Conservation (phyloP, 176 grass and related monocot genomes). For the Alopecurus myosuroides region DNA sequence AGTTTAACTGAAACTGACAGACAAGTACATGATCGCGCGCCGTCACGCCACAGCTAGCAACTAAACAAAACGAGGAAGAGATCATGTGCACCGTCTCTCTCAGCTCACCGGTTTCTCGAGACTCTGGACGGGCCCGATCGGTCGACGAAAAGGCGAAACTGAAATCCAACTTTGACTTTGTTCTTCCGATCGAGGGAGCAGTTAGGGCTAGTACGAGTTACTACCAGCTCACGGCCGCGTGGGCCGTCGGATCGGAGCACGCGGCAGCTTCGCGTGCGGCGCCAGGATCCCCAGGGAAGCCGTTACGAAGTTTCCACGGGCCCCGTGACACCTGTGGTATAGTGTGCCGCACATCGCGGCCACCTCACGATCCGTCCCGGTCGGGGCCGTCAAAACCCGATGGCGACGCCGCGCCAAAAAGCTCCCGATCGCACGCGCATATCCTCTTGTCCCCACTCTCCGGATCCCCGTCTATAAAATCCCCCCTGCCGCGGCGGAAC, state of each 20-base stretch:
- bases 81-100: not conserved
- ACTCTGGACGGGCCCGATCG: not conserved
- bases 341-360: too few species aligned
- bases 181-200: not conserved
- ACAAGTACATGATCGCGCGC: not conserved
- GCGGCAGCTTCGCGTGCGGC: slow-evolving; percentile 16
- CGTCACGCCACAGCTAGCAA: not conserved
- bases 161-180: not conserved
- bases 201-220: not conserved
- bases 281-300: slow-evolving; percentile 10
- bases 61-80: not conserved
- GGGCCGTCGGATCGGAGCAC: slow-evolving; percentile 31
- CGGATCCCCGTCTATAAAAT: slow-evolving; percentile 38
- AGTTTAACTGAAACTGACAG: not conserved
- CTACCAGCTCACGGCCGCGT: slow-evolving; percentile 32
- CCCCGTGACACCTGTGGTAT: slow-evolving; percentile 20
- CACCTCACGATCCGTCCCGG: too few species aligned
- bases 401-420: slow-evolving; percentile 14
- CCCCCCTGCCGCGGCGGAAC: not conserved
- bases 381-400: slow-evolving; percentile 27
- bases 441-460: not conserved
- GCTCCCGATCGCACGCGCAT: slow-evolving; percentile 37
- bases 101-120: not conserved
- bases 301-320: slow-evolving; percentile 1
- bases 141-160: slow-evolving; percentile 17